Conservation (phyloP, 768 basidiomycete genomes). For the Pleurotus tuoliensis region DNA sequence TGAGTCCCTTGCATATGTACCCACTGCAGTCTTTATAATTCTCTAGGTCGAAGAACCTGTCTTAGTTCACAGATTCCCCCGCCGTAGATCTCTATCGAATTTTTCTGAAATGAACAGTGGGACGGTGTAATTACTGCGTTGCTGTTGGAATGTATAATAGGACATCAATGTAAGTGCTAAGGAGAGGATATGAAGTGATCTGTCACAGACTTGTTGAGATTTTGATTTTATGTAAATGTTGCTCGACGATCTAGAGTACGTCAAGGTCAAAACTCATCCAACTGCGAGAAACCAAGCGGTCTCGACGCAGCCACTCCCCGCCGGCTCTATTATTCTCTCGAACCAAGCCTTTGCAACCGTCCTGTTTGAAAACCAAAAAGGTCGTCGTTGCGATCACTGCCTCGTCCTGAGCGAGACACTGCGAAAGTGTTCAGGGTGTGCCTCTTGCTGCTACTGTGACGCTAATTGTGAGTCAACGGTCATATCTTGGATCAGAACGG, state of each 20-base stretch:
- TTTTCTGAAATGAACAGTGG: constrained; percentile 25
- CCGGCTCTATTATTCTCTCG: constrained; percentile 49
- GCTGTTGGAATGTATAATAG: no score
- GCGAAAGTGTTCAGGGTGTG: constrained; percentile 62
- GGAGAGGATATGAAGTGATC: no score
- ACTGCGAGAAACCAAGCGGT: constrained; percentile 50
- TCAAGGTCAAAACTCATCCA: constrained; percentile 38
- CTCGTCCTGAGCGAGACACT: constrained; percentile 31
- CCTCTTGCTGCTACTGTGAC: constrained; percentile 72
- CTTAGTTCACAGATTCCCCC: constrained; percentile 25
- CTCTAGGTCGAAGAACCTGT: constrained; percentile 33
- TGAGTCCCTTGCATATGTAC: constrained; percentile 17
- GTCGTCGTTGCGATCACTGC: constrained; percentile 65
- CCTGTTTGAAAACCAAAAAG: constrained; percentile 55
- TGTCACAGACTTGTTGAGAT: no score
- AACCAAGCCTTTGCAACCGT: constrained; percentile 40
- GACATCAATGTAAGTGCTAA: no score
- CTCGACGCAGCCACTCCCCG: constrained; percentile 29
- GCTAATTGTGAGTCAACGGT: constrained; percentile 44
- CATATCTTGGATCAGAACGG: neutral
- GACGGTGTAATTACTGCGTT: neutral
- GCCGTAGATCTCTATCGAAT: constrained; percentile 28
- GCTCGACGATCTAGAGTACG: constrained; percentile 7
- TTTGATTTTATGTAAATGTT: no score
- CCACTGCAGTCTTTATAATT: neutral